phyloP scores from a whole-genome alignment of 306 rosid genomes.

The Quercus robur region DNA sequence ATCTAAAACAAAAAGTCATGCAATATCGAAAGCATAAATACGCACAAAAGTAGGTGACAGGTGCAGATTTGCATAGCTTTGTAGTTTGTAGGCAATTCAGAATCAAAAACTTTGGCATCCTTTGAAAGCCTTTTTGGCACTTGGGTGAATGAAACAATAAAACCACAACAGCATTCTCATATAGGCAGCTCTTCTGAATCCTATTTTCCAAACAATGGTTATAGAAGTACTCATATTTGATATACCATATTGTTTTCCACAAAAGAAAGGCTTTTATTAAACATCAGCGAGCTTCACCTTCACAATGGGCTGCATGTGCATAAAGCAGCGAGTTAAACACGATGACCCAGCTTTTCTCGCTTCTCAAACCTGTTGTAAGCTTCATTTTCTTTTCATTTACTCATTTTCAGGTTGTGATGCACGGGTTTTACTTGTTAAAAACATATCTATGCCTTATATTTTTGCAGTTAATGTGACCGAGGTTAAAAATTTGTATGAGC shows the following conservation, averaged over 20 bases:
- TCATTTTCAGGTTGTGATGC: background rate
- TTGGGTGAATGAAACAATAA: background rate
- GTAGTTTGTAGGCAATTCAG: background rate
- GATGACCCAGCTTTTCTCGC: constrained; percentile 46
- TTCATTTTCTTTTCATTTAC: background rate
- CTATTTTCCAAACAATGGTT: background rate
- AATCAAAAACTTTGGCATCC: background rate
- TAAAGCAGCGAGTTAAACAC: constrained; percentile 28
- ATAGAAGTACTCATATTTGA: background rate
- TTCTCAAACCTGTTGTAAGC: constrained; percentile 50
- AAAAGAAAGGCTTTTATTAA: background rate
- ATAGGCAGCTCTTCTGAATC: background rate
- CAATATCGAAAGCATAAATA: background rate
- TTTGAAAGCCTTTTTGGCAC: background rate
- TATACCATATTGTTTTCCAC: background rate
- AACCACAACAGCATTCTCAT: background rate
- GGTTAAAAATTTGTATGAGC: constrained; percentile 44
- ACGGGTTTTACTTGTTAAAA: background rate
- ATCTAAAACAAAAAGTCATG: background rate
- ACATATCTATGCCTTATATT: background rate
- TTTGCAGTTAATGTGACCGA: constrained; percentile 40
- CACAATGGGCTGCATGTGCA: constrained; percentile 21
- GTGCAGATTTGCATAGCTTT: background rate
- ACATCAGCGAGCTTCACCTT: background rate
- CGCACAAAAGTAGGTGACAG: background rate